These are phyloP conservation scores for Trametes sp. DNA, from an alignment of 1,284 basidiomycete genomes.

Conservation along the genomic window DNA sequence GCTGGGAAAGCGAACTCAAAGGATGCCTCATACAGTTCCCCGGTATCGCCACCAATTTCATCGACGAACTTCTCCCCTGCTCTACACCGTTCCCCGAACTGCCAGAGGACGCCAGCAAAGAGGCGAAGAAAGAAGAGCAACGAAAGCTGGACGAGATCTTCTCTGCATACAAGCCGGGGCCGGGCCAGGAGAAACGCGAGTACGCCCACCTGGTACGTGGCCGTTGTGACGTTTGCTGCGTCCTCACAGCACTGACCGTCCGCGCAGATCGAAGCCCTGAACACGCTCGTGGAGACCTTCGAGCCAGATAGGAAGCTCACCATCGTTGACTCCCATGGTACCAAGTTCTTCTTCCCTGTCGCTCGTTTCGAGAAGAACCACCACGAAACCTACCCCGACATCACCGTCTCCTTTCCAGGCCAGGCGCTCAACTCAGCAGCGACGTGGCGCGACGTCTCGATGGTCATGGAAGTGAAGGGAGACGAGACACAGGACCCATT, in stretches of 20 bases:
- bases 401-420: slow-evolving; percentile 20
- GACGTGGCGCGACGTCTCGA: slow-evolving; percentile 5
- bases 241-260: not conserved
- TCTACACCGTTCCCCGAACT: not conserved
- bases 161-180: not conserved
- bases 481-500: slow-evolving; percentile 7
- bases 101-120: not conserved
- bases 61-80: slow-evolving; percentile 14
- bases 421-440: not conserved
- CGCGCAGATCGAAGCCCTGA: slow-evolving; percentile 6
- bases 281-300: slow-evolving; percentile 1
- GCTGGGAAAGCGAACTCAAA: slow-evolving; percentile 12
- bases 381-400: slow-evolving; percentile 11
- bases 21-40: not conserved
- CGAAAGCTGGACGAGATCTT: slow-evolving; percentile 1
- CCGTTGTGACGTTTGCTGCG: not conserved
- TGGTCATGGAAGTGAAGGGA: slow-evolving; percentile 16
- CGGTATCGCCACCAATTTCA: not conserved
- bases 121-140: not conserved
- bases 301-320: not conserved
- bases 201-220: slow-evolving; percentile 6
- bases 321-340: slow-evolving; percentile 2
- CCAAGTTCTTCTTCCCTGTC: slow-evolving; percentile 9
- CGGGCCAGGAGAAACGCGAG: not conserved
- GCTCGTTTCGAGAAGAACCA: slow-evolving; percentile 3